Evolutionary conservation across 768 basidiomycete genomes (phyloP), one percentile per base, ranked within the genome.

Genomic region (Gelatoporia subvermispora): DNA sequence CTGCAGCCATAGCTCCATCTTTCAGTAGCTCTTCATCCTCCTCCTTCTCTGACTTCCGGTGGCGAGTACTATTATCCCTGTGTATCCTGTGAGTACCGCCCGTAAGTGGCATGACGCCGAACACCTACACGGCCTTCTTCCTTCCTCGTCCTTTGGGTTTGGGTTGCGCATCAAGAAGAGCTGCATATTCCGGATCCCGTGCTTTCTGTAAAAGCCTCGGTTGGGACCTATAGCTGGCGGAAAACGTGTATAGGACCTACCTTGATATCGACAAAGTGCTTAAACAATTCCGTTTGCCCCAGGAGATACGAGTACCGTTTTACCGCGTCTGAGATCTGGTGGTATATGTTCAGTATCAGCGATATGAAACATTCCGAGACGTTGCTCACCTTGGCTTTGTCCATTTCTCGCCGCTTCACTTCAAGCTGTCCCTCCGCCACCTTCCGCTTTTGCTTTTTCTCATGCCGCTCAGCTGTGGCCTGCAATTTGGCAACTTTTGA

Each of bases 261-360:
- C 79, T 96, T 96, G 68, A 97, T 85, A 64, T 97, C 93, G 7
- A 97, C 90, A 63, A 98, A 98, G 66, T 98, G 95, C 58, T 93
- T 92, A 75, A 99, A 99, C 17, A 98, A 75, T 56, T 98, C 96
- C 0, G 95, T 98, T 65, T 99, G 94, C 8, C 96, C 96, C 2
- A 99, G 78, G n/a, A 98, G 80, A 67, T 97, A 98, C 2, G 89
- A 90, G 63, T 97, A 98, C 16, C 93, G 85, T 65, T 98, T 98
- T 52, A 97, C 89, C 9, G 93, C 91, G 61, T 97, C 94, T 17
- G 90, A 72, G 35, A 93, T 78, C 92, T 97, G 55, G 18, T 0
- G 45, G 39, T 7, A 31, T 31, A 7, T 13, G 13, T 31, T 31
- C 31, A 34, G 18, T 17, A n/a, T 21, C 45, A 49, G 45, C 36